Evolutionary conservation across 495 filamentous ascomycete species (phyloP), one percentile per base, ranked within the genome.

Genomic region (Penicillium pulvis): DNA sequence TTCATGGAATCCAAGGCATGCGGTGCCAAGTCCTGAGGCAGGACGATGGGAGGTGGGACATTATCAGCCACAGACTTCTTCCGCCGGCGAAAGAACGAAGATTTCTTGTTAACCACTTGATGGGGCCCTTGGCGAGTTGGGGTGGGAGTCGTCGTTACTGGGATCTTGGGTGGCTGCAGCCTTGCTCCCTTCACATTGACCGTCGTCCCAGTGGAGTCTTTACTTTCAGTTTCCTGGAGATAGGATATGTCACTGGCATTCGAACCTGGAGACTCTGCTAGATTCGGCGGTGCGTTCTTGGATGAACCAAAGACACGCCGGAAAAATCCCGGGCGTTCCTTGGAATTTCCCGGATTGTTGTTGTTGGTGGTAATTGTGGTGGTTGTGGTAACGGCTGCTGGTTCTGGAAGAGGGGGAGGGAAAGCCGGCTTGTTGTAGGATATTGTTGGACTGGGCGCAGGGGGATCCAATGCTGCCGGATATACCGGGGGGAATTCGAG

Each of bases 21-120:
- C 12, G 67, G 61, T 10, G 60, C 63, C n/a, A 70, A 56, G 51
- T 78, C 66, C 45, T 70, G 71, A 24, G 71, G 73, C 44, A 74
- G 74, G 41, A 81, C 63, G 26, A 82, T 75, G 7, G 84, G 84
- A 24, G 75, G 75, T 30, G 76, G 80, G 31, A 70, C 68, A 57
- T 68, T 80, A 67, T 83, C 88, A 54, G 75, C 85, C 53, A 88
- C 70, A 3, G 92, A 96, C 75, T 90, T 91, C 82, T 98, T 98
- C 61, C 94, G 83, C 61, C 93, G 82, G 63, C 94, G 82, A 74
- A 98, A 97, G 79, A 98, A 97, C 1, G 93, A 96, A 4, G 88
- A 83, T 71, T 96, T 98, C 76, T 98, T 97, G 55, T 87, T 89
- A 53, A 97, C 83, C 2, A 80, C 77, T 24, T 83, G 83, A 30